Percentiles rank a stretch among this genome's conserved stretches.
phyloP scores from a whole-genome alignment of 2,329 filamentous ascomycete species.

The Penicillium sclerotiorum region DNA sequence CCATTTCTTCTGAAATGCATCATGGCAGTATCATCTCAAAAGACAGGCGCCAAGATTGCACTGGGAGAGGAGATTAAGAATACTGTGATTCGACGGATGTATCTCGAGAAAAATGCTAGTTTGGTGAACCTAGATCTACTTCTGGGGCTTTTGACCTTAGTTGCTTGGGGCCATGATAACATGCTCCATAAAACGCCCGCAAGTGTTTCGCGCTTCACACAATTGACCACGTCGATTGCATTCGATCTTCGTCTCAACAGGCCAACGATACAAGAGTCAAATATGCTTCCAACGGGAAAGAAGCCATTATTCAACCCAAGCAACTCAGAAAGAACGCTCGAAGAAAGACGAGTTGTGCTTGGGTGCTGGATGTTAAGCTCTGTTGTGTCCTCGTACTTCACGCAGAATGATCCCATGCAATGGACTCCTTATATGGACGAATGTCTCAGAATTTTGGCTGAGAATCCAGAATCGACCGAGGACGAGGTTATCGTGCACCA shows the following conservation, averaged over 20 bases:
- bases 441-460: conserved; percentile 51
- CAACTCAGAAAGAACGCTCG: conserved; percentile 39
- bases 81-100: conserved; percentile 50
- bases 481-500: conserved; percentile 52
- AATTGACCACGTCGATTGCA: conserved; percentile 16
- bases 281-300: conserved; percentile 9
- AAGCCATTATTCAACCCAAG: not conserved
- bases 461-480: conserved; percentile 49
- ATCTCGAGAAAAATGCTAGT: conserved; percentile 47
- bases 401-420: conserved; percentile 53
- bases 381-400: conserved; percentile 45
- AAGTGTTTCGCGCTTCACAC: conserved; percentile 9
- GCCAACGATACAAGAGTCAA: conserved; percentile 6
- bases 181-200: conserved; percentile 16
- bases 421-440: conserved; percentile 65
- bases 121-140: conserved; percentile 51
- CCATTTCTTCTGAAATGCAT: conserved; percentile 58
- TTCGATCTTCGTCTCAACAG: conserved; percentile 24
- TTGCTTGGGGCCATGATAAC: conserved; percentile 44
- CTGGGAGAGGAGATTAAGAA: conserved; percentile 48
- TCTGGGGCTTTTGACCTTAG: conserved; percentile 52
- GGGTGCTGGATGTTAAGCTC: conserved; percentile 51
- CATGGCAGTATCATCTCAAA: conserved; percentile 50
- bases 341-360: conserved; percentile 55
- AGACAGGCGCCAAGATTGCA: conserved; percentile 42